Conservation (phyloP, 192 early-diverging fungal species). For the Umbelopsis sp. region DNA sequence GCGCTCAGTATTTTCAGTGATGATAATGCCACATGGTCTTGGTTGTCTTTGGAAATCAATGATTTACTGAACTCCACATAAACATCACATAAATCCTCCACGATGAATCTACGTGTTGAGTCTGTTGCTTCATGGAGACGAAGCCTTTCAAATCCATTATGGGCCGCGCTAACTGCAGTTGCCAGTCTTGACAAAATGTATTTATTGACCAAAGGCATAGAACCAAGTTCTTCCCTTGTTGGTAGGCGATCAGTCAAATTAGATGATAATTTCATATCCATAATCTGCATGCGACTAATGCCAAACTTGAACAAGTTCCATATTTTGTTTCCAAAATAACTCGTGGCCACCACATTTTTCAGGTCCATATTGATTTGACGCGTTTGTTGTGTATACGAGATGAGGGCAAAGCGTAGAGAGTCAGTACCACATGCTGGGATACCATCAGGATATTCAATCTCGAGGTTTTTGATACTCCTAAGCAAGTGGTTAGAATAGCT, state of each 20-base stretch:
- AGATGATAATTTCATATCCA: constrained; percentile 31
- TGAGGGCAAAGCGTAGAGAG: constrained; percentile 72
- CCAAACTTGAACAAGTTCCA: constrained; percentile 90
- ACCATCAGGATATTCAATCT: constrained; percentile 84
- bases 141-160: constrained; percentile 66
- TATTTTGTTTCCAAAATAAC: constrained; percentile 95
- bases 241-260: constrained; percentile 36
- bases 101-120: constrained; percentile 84
- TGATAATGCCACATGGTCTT: constrained; percentile 22
- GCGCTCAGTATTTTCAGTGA: constrained; percentile 61
- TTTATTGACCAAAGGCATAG: constrained; percentile 72
- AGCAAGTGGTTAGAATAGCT: constrained; percentile 23
- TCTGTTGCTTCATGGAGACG: constrained; percentile 81
- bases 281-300: constrained; percentile 37
- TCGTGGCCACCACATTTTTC: constrained; percentile 78
- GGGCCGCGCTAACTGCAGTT: constrained; percentile 64
- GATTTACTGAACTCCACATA: constrained; percentile 91
- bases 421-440: constrained; percentile 93
- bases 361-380: constrained; percentile 95
- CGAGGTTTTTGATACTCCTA: constrained; percentile 46
- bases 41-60: constrained; percentile 65
- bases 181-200: constrained; percentile 87
- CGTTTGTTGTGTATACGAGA: constrained; percentile 72
- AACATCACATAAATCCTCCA: constrained; percentile 92
- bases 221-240: not conserved